phyloP scores from a whole-genome alignment of 768 basidiomycete species.

The Kwoniella europaea region DNA sequence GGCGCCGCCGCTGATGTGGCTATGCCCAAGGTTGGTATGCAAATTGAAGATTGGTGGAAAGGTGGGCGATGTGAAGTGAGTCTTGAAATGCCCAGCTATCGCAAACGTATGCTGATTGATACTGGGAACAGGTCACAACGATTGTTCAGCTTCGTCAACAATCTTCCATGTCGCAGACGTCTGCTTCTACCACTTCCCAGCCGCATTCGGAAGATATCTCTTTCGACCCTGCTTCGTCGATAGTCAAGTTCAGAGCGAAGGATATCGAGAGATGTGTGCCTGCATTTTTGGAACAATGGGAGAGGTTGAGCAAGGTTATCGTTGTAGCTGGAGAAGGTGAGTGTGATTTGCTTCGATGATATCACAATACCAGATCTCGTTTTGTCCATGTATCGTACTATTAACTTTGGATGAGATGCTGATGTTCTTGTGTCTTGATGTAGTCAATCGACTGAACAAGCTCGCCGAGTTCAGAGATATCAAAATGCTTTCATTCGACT shows the following conservation, averaged over 20 bases:
- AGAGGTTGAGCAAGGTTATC: conserved; percentile 88
- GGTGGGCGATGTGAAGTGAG: conserved; percentile 69
- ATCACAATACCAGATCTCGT: too few species aligned
- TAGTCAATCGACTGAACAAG: conserved; percentile 83
- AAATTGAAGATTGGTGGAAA: conserved; percentile 90
- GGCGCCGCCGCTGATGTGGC: conserved; percentile 83
- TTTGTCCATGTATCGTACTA: too few species aligned
- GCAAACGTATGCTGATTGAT: background rate
- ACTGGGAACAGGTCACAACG: conserved; percentile 71
- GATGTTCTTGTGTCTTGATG: background rate
- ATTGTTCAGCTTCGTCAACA: conserved; percentile 72
- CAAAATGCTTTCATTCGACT: conserved; percentile 82
- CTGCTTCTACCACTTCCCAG: conserved; percentile 59
- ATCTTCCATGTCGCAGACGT: conserved; percentile 34
- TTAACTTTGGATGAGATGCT: background rate
- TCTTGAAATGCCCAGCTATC: background rate
- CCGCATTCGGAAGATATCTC: conserved; percentile 77
- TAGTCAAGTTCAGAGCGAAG: conserved; percentile 85
- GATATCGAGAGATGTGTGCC: conserved; percentile 86
- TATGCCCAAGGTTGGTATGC: conserved; percentile 87
- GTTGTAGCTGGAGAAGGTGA: conserved; percentile 87
- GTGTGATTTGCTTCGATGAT: conserved; percentile 25
- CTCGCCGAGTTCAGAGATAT: conserved; percentile 74
- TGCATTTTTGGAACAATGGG: conserved; percentile 91
- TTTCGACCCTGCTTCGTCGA: conserved; percentile 83